These are phyloP conservation scores for Rhodomyrtus psidioides DNA, from an alignment of 441 rosid genomes.

Conservation along the genomic window DNA sequence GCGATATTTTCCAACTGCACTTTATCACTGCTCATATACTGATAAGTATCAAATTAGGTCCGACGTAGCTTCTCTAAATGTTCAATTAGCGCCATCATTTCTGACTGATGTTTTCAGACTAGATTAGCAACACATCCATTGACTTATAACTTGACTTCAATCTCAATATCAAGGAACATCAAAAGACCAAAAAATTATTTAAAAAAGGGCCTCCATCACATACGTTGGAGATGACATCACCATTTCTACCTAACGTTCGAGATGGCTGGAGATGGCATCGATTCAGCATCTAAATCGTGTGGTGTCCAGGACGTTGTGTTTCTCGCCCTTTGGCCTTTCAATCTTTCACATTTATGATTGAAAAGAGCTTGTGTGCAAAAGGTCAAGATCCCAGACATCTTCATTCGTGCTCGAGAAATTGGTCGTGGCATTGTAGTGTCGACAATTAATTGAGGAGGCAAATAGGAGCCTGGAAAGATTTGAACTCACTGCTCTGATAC, in stretches of 20 bases:
- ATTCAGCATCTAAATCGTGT: too few species aligned
- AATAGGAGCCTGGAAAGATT: too few species aligned
- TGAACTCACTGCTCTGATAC: too few species aligned
- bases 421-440: background rate
- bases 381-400: background rate
- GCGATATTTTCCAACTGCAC: too few species aligned
- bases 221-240: background rate
- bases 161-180: background rate
- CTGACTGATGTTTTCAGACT: background rate
- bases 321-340: background rate
- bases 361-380: background rate
- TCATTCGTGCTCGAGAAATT: background rate
- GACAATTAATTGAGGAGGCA: too few species aligned
- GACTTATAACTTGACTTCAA: background rate
- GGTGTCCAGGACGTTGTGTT: background rate
- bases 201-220: background rate
- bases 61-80: background rate
- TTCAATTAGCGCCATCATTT: background rate
- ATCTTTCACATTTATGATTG: background rate
- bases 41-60: too few species aligned
- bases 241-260: too few species aligned
- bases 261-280: too few species aligned
- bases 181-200: background rate
- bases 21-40: too few species aligned
- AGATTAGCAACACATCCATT: background rate